Evolutionary conservation across 192 early-diverging fungal species (phyloP), one percentile per base, ranked within the genome.

Genomic region (Linnemannia elongata): DNA sequence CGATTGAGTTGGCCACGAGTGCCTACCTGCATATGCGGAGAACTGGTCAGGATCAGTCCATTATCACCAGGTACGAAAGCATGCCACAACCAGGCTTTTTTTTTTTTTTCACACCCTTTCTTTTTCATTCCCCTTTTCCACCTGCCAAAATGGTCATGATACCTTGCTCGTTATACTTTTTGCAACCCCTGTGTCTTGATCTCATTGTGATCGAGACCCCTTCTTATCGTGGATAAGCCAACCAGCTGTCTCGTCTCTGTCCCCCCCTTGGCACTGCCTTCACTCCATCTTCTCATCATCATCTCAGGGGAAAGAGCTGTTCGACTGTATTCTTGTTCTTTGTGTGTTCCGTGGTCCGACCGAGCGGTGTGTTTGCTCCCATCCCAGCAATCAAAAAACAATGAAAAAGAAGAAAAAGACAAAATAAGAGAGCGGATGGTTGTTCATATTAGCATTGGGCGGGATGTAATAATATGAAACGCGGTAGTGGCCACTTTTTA

Each of bases 21-120:
- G 96, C 97, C 20, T 99, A 97, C 82, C 87, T 95, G 74, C 97
- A 98, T 81, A 95, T 98, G 94, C 89, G 94, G 41, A 91, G 97
- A 73, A 95, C 94, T n/a, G 94, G 94, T 6, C 92, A 96, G 76
- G 97, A 98, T 80, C 98, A 99, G 88, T 94, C 94, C 17, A 92
- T 99, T 66, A 88, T 99, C 13, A 93, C 98, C 76, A 93, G 93
- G 98, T 98, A 94, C 76, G 44, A 45, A 45, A 45, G 12, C 92
- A 90, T 30, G 89, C 15, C 24, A 9, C 12, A 20, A 12, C 17
- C 20, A 5, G 13, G 49, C 27, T 36, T 75, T 76, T 42, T 41
- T 82, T 41, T 82, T 55, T 42, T 71, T 45, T 71, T 30, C 71
- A 38, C 63, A 3, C 35, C 7, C 52, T 39, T 4, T 27, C 75